Percentiles rank a stretch among this genome's conserved stretches.
Conservation (phyloP, 164 flowering plant genomes). For the Chimonanthus salicifolius region DNA sequence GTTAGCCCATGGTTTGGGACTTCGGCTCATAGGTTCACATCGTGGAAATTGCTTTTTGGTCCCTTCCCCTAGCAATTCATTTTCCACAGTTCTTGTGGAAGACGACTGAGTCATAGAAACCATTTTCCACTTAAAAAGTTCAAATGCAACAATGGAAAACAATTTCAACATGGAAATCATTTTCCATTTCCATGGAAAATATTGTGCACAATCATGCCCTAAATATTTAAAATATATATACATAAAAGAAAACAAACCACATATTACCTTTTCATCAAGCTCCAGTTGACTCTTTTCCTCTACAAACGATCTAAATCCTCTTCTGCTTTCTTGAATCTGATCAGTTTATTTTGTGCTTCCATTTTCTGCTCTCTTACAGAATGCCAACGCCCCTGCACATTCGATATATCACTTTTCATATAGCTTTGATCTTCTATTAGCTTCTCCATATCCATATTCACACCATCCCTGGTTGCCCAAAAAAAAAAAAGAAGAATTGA, state of each 20-base stretch:
- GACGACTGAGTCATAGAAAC: too few species aligned
- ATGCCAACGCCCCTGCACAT: conserved; percentile 58
- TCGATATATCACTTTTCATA: conserved; percentile 58
- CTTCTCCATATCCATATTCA: conserved; percentile 53
- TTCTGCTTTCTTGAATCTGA: conserved; percentile 48
- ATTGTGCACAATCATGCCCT: too few species aligned
- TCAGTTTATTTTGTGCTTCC: conserved; percentile 45
- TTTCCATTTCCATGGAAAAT: too few species aligned
- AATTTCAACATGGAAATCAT: too few species aligned
- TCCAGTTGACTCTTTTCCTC: conserved; percentile 74
- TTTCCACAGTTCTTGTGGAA: too few species aligned
- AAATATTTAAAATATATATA: too few species aligned
- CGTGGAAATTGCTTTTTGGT: too few species aligned
- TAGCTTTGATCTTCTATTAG: conserved; percentile 52
- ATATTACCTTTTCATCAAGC: conserved; percentile 71
- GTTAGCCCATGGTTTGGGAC: too few species aligned
- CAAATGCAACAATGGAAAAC: too few species aligned
- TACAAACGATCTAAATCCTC: conserved; percentile 63
- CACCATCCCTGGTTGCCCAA: conserved; percentile 42
- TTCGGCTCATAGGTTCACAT: too few species aligned
- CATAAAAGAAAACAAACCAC: not conserved
- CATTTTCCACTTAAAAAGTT: too few species aligned
- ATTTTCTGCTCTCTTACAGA: conserved; percentile 65
- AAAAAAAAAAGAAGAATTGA: not conserved
- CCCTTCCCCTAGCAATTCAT: too few species aligned